These are phyloP conservation scores for Spergularia bocconei DNA, from an alignment of 148 eudicot species.

Conservation along the genomic window DNA sequence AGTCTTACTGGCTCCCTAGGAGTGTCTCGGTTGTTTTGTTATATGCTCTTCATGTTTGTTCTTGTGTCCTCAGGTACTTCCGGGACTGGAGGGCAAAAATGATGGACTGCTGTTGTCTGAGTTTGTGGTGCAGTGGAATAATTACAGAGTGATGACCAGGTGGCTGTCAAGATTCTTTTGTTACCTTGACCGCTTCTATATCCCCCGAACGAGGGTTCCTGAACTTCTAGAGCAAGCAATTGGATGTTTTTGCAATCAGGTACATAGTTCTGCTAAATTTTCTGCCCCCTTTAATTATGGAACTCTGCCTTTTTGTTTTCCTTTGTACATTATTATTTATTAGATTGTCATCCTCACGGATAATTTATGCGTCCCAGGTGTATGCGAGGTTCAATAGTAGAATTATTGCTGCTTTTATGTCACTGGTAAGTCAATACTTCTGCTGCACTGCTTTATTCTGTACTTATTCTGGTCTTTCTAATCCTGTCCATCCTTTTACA, in stretches of 20 bases:
- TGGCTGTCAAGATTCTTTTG: conserved; percentile 38
- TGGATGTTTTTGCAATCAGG: conserved; percentile 29
- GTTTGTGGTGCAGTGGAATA: conserved; percentile 32
- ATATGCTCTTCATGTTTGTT: not conserved
- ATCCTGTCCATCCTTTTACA: conserved; percentile 9
- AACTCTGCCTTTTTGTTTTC: not conserved
- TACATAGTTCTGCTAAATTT: conserved; percentile 13
- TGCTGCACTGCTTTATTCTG: not conserved
- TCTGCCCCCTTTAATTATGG: not conserved
- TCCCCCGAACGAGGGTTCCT: conserved; percentile 23
- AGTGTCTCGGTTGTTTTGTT: not conserved
- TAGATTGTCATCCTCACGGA: not conserved
- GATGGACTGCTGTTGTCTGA: conserved; percentile 31
- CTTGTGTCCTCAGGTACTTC: conserved; percentile 28
- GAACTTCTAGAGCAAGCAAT: conserved; percentile 27
- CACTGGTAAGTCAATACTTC: conserved; percentile 27
- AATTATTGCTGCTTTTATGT: conserved; percentile 26
- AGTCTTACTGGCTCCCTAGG: not conserved
- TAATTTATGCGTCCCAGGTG: conserved; percentile 26
- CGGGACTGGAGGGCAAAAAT: conserved; percentile 29
- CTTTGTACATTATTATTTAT: not conserved
- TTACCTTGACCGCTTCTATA: conserved; percentile 38
- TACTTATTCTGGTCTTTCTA: not conserved
- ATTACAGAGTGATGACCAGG: conserved; percentile 31
- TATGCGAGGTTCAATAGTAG: conserved; percentile 18